Evolutionary conservation across 768 basidiomycete species (phyloP), one percentile per base, ranked within the genome.

Genomic region (Auricularia auricula-judae): DNA sequence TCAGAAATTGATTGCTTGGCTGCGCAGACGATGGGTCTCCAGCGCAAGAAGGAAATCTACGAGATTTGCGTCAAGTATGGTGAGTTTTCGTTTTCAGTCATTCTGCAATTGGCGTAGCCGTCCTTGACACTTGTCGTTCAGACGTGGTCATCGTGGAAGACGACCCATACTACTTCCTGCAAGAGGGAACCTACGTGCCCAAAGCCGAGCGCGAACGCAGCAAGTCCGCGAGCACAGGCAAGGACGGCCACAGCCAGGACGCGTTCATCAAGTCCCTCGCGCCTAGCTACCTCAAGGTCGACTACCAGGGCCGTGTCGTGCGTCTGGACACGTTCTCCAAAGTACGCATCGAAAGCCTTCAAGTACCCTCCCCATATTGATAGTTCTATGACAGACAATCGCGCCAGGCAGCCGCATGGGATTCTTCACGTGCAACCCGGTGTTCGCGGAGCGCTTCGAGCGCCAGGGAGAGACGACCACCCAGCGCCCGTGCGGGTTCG

Each of bases 61-160:
- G 81, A 84, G n/a, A 78, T 93, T 65, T 91, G 88, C 68, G 86
- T 89, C 64, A 86, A 90, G 75, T 92, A 84, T 74, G 89, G 88
- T 86, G 66, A 62, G 74, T 63, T 16, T 51, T 18, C 42, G 42
- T 43, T 18, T 43, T 2, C 2, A 8, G 10, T 43, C 42, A 8
- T 18, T 43, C 42, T 43, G 10, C 42, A 43, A 1, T 2, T 18
- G 23, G 23, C 23, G 1, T 23, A 23, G 23, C 23, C 1, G 23
- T 23, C 23, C 23, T 23, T 23, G 23, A 23, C 23, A 23, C 23
- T 23, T 23, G 23, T 23, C 23, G 23, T 29, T 29, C 29, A 87
- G 85, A 91, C 67, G 73, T 91, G 21, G 84, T 90, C 68, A 90
- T 90, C 66, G 84, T 87, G 63, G 89, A 92, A 76, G 90, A 93